Evolutionary conservation across 306 rosid genomes (phyloP), one percentile per base, ranked within the genome.

Genomic region (Glycine tomentella): DNA sequence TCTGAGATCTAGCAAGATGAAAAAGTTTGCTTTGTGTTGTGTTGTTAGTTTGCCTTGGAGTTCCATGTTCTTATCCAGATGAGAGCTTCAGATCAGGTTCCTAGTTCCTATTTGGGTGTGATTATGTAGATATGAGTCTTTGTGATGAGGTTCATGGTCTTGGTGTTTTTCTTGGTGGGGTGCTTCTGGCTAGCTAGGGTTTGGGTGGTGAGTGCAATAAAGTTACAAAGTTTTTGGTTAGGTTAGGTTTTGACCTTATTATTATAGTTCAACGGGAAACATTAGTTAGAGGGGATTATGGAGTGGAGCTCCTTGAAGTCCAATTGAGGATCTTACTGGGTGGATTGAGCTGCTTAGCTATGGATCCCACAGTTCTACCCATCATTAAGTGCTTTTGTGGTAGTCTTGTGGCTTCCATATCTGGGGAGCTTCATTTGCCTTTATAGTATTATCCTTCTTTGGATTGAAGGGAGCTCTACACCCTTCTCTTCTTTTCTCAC

Each of bases 391-490:
- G 0, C 0, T 17, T 36, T 1, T 36, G 83, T 65, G 89, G 92
- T 90, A 89, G 92, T 74, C 63, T 84, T 90, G 87, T 75, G 98
- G 97, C 87, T 90, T 95, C 88, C 98, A 92, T 95, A 91, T 53
- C 88, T 74, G 74, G 53, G 97, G 98, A 95, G 98, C 91, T 87
- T 82, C 74, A 84, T 91, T 50, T 38, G 49, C 74, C n/a, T 82
- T 81, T 57, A 0, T 3, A 5, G 88, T 82, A 12, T 48, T 67
- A 91, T 87, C 95, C 82, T 92, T 88, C 74, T 95, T 95, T 95
- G 98, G 98, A 95, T 92, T 95, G 97, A 95, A 95, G 98, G 97
- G 98, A 95, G 98, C 98, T 95, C 98, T 91, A 87, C 97, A 64
- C 80, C 72, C 62, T 40, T 67, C 55, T 13, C 82, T 7, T 17